Conservation (phyloP, 2,329 filamentous ascomycete genomes). For the Arthroderma sp. region DNA sequence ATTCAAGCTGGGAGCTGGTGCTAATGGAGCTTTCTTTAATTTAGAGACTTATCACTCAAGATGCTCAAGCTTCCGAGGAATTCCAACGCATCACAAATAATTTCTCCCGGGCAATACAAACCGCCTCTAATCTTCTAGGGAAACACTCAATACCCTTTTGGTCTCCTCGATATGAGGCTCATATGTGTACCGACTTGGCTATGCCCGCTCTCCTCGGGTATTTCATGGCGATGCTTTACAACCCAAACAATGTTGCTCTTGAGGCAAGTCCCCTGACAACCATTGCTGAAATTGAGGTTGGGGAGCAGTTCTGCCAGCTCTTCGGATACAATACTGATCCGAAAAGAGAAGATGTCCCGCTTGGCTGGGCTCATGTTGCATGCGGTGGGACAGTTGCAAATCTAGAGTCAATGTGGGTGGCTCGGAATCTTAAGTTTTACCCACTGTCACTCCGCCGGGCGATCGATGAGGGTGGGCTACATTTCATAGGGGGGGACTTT, state of each 20-base stretch:
- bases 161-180: constrained; percentile 31
- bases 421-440: constrained; percentile 38
- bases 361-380: constrained; percentile 35
- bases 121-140: constrained; percentile 27
- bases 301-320: constrained; percentile 33
- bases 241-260: constrained; percentile 37
- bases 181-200: constrained; percentile 33
- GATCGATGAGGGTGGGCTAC: constrained; percentile 8
- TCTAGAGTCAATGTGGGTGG: constrained; percentile 36
- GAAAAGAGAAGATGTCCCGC: constrained; percentile 13
- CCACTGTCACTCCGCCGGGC: constrained; percentile 27
- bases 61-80: constrained; percentile 13
- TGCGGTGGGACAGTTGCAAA: constrained; percentile 32
- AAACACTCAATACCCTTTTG: constrained; percentile 35
- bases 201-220: constrained; percentile 35
- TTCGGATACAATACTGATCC: constrained; percentile 32
- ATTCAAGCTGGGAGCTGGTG: not conserved
- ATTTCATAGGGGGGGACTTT: not conserved
- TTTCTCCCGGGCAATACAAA: constrained; percentile 23
- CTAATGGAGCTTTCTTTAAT: constrained; percentile 11
- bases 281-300: constrained; percentile 32
- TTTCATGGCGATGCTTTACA: constrained; percentile 39
- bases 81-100: constrained; percentile 24
- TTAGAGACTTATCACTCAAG: constrained; percentile 14
- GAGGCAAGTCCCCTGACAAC: constrained; percentile 37